Base-by-base conservation (phyloP, 345 rosid genomes). In the Lumnitzera littorea region DNA sequence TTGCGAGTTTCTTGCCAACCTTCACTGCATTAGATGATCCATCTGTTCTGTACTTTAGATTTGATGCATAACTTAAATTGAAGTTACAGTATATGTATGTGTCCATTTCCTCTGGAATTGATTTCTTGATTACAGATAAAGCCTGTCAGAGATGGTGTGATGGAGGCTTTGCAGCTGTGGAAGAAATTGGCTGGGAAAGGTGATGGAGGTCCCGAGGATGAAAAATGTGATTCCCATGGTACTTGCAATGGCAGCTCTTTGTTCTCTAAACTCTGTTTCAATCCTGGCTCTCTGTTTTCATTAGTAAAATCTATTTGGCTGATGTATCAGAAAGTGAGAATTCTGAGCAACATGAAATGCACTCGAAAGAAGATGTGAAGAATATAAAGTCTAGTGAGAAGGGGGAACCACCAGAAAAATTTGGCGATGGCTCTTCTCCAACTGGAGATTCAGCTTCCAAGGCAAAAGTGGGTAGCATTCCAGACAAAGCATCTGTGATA, bases 121-220 rank as follows among this genome's bases (percentile, higher is more conserved):
- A 69, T 70, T 67, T 65, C 13, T 62, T 31, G 43, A 36, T 36
- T 62, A 63, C 84, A 91, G 99, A 86, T 95, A 61, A 95, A 91
- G 70, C 97, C 97, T 46, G 97, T 74, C 24, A 90, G 99, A 74
- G 99, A 95, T 68, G 84, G 91, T 75, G 83, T 91, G 83, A 84
- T 80, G 57, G 99, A 95, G 78, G 96, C 99, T 49, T 61, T 91
- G 84, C 96, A 83, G 63, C 60, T 83, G 49, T 95, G 97, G 99
- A 91, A 88, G 82, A 85, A 85, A 69, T 75, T 84, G 54, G 78
- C 84, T 49, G 97, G 91, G 61, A 88, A 91, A 78, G 87, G 68
- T 24, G 97, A 86, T 69, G 89, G 78, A 61, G 74, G 67, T 55
- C 24, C 77, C 63, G 91, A 81, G 68, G 88, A 84, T 57, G 81